Evolutionary conservation across 1,284 basidiomycete genomes (phyloP).

Genomic region (Puccinia novopanici): DNA sequence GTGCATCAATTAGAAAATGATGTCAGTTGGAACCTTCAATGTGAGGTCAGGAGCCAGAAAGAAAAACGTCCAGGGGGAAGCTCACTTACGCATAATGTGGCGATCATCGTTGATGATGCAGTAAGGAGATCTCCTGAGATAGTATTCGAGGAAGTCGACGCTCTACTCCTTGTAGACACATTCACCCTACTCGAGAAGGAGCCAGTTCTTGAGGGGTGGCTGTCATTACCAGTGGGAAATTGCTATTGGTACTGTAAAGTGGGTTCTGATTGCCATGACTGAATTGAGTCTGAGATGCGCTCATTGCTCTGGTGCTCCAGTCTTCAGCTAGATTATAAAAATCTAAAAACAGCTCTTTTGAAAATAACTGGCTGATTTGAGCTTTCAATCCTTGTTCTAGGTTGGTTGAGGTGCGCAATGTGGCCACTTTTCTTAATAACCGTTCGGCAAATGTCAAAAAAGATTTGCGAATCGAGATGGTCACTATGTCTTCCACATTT

Average conservation of each 20-base stretch:
- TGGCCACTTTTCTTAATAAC: conserved; percentile 30
- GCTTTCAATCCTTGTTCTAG: background rate
- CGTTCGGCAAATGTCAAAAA: conserved; percentile 40
- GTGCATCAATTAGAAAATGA: background rate
- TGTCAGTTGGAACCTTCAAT: background rate
- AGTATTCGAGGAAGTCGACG: conserved; percentile 1
- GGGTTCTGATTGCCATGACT: background rate
- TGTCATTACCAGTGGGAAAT: background rate
- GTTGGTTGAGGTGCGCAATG: background rate
- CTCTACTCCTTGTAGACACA: background rate
- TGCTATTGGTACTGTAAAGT: background rate
- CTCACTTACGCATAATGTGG: conserved; percentile 42
- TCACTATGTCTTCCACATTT: conserved; percentile 41
- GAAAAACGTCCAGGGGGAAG: background rate
- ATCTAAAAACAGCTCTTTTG: conserved; percentile 36
- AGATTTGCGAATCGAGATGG: conserved; percentile 47
- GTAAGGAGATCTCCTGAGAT: conserved; percentile 33
- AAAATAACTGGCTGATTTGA: conserved; percentile 28
- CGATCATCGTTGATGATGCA: conserved; percentile 40
- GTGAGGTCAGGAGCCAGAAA: background rate
- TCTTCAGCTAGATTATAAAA: conserved; percentile 51
- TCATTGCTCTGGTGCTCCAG: conserved; percentile 19
- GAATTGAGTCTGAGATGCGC: background rate
- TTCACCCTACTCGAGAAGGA: conserved; percentile 17
- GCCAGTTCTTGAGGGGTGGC: conserved; percentile 1